A percentile compares a stretch with the other conserved stretches of the same genome.
Conservation (phyloP, 148 eudicot genomes). For the Rheum nobile region DNA sequence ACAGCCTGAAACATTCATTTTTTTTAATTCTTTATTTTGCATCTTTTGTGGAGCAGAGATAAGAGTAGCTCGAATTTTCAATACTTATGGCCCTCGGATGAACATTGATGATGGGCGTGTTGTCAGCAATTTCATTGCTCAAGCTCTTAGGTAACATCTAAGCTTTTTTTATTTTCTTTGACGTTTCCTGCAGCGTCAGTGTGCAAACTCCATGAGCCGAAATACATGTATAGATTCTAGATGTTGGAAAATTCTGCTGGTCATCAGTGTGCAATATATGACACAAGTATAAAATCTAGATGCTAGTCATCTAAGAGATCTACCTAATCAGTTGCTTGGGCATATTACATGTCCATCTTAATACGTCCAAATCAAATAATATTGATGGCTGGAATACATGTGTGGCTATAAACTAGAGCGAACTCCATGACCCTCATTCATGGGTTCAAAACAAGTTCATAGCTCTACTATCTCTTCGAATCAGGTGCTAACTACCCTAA, state of each 20-base stretch:
- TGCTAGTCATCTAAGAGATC: not conserved
- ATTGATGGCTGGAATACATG: not conserved
- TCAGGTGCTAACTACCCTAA: not conserved
- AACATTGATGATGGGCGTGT: constrained; percentile 98
- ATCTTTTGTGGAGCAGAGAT: constrained; percentile 45
- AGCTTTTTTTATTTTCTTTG: not conserved
- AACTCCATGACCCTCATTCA: not conserved
- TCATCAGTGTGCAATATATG: not conserved
- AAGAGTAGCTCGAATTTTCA: constrained; percentile 92
- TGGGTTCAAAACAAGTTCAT: not conserved
- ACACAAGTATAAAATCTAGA: not conserved
- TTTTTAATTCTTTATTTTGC: not conserved
- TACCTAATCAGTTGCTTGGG: not conserved
- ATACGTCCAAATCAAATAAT: not conserved
- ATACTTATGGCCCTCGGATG: constrained; percentile 99
- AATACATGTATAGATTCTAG: too few species aligned
- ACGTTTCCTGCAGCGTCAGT: not conserved
- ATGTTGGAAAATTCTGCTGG: too few species aligned
- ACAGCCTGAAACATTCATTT: too few species aligned
- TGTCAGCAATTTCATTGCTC: constrained; percentile 98
- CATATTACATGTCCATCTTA: not conserved
- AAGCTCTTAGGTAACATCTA: constrained; percentile 61
- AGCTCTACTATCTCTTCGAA: not conserved
- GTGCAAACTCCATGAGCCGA: too few species aligned
- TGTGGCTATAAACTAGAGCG: not conserved